Conservation (phyloP, 192 early-diverging fungal species). For the Coemansia sp. region DNA sequence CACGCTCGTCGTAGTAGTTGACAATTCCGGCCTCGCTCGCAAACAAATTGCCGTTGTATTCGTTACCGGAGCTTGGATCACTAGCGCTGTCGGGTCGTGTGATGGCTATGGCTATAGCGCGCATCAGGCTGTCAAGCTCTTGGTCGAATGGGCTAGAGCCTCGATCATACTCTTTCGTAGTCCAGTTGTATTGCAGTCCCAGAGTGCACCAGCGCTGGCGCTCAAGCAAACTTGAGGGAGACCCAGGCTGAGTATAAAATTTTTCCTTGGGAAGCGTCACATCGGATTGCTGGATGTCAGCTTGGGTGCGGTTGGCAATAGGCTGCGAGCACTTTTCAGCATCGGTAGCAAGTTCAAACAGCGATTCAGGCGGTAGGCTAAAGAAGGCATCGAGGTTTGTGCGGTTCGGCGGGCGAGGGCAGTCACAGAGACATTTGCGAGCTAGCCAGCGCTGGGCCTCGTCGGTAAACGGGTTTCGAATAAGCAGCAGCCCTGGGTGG, state of each 20-base stretch:
- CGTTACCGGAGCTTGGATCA: slow-evolving; percentile 39
- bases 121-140: slow-evolving; percentile 62
- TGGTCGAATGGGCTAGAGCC: slow-evolving; percentile 65
- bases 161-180: slow-evolving; percentile 71
- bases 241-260: slow-evolving; percentile 27
- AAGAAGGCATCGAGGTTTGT: slow-evolving; percentile 92
- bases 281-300: slow-evolving; percentile 30
- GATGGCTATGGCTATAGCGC: slow-evolving; percentile 67
- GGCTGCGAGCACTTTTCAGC: slow-evolving; percentile 50
- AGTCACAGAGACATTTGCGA: slow-evolving; percentile 74
- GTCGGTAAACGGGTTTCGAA: slow-evolving; percentile 76
- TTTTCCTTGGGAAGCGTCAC: slow-evolving; percentile 38
- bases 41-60: slow-evolving; percentile 62
- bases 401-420: slow-evolving; percentile 75
- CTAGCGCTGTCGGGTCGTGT: slow-evolving; percentile 35
- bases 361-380: slow-evolving; percentile 60
- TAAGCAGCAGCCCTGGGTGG: slow-evolving; percentile 75
- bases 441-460: slow-evolving; percentile 70
- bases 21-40: slow-evolving; percentile 88
- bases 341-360: slow-evolving; percentile 49
- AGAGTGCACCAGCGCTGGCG: slow-evolving; percentile 74
- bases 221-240: slow-evolving; percentile 18
- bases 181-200: slow-evolving; percentile 82
- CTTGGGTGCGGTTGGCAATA: slow-evolving; percentile 35
- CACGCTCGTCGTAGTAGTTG: slow-evolving; percentile 86